Evolutionary conservation across 179 eudicot species (phyloP), one percentile per base, ranked within the genome.

Genomic region (Silene coronaria): DNA sequence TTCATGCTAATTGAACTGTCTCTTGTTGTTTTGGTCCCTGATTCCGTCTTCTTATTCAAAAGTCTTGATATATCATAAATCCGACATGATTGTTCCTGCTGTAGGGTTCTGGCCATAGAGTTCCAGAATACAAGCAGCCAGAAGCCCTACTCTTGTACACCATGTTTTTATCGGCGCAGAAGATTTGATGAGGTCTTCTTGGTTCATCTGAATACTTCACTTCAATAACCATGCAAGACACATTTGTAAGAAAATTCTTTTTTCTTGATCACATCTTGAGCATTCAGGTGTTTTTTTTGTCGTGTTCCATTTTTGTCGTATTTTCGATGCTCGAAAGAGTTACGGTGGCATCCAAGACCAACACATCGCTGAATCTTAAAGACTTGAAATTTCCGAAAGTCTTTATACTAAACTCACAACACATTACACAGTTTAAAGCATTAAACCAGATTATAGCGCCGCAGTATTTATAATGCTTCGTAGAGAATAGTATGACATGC

Each of bases 41-140:
- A 38, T 34, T 36, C 26, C 6, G 5, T 27, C 27, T 57, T 27
- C 46, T 57, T 72, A 64, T 36, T 59, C 21, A 23, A 61, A 36
- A n/a, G 14, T 36, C 16, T 51, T 22, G 36, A 23, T 42, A 24
- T 19, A 28, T 67, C 75, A 34, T 74, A 62, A 48, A 21, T 53
- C 70, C 65, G 67, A 62, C 78, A 17, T 71, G 73, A 38, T 67
- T 45, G 67, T 71, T 59, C 23, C 66, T 34, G 67, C 66, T 70
- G 80, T 80, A 80, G 80, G 80, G 78, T 24, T 22, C 84, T 10
- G 78, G 84, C 30, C 84, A 81, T 60, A 81, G 78, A 14, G 81
- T 81, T 57, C 81, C 79, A 36, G 84, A 81, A 78, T 77, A 81
- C 81, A 81, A 77, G 63, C 81, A 81, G 28, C 26, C 73, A 28